Conservation (phyloP, 371 early-diverging fungal genomes). For the Mucor piriformis region DNA sequence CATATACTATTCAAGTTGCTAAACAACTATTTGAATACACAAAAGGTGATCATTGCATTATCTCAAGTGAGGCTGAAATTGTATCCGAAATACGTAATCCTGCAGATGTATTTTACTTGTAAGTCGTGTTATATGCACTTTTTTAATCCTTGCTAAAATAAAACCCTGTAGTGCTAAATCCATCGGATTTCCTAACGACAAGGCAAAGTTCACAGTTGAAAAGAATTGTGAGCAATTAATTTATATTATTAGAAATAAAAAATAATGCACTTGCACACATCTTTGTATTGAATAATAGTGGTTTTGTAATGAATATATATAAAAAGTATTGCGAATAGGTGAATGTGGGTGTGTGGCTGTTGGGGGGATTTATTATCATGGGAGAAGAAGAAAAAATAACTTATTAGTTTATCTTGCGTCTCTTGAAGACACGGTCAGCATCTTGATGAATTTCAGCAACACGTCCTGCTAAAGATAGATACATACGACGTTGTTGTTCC, state of each 20-base stretch:
- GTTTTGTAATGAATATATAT: too few relatives aligned
- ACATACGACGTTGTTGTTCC: slow-evolving; percentile 8
- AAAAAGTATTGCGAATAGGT: too few relatives aligned
- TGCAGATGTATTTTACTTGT: slow-evolving; percentile 40
- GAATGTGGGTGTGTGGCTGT: too few relatives aligned
- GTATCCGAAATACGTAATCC: slow-evolving; percentile 38
- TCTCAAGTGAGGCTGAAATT: slow-evolving; percentile 37
- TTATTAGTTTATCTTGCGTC: slow-evolving; percentile 9
- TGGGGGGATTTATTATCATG: too few relatives aligned
- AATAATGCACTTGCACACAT: too few relatives aligned
- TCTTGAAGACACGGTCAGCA: slow-evolving; percentile 16
- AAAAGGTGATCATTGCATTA: slow-evolving; percentile 22
- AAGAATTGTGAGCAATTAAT: slow-evolving; percentile 30
- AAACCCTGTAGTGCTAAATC: slow-evolving; percentile 30
- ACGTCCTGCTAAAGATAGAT: slow-evolving; percentile 24
- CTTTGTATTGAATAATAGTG: neutral
- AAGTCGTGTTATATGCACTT: slow-evolving; percentile 11
- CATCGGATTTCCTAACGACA: slow-evolving; percentile 42
- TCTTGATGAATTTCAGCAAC: slow-evolving; percentile 26
- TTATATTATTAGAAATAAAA: neutral
- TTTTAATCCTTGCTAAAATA: neutral
- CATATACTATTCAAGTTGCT: slow-evolving; percentile 30
- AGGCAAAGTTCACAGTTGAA: slow-evolving; percentile 33
- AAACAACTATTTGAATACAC: slow-evolving; percentile 31
- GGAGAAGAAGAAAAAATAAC: too few relatives aligned